These are phyloP conservation scores for Entomortierella chlamydospora DNA, from an alignment of 192 early-diverging fungal genomes.

Conservation along the genomic window DNA sequence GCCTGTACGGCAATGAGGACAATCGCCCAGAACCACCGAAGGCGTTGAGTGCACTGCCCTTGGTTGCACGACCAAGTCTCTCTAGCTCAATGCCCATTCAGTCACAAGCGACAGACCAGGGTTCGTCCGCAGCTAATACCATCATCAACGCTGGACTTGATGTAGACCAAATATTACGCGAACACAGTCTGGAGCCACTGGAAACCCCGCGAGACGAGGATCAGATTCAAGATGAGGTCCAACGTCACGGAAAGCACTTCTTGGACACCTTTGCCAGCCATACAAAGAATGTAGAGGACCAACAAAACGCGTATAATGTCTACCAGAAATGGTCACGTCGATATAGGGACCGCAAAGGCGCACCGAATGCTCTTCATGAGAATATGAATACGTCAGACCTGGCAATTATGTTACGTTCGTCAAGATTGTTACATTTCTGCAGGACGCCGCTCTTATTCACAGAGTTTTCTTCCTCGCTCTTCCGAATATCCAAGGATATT, in stretches of 20 bases:
- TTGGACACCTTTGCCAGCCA: conserved; percentile 60
- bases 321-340: conserved; percentile 68
- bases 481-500: conserved; percentile 8
- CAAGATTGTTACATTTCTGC: conserved; percentile 70
- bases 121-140: neutral
- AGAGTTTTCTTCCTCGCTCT: conserved; percentile 45
- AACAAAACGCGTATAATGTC: conserved; percentile 67
- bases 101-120: conserved; percentile 17
- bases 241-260: conserved; percentile 65
- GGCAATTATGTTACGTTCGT: conserved; percentile 63
- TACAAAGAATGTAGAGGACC: conserved; percentile 59
- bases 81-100: conserved; percentile 4
- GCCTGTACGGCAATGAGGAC: conserved; percentile 34
- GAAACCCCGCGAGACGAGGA: conserved; percentile 31
- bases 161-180: conserved; percentile 48
- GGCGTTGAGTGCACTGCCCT: conserved; percentile 14
- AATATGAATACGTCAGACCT: conserved; percentile 62
- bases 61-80: conserved; percentile 20
- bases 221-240: conserved; percentile 57
- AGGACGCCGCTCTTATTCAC: conserved; percentile 65
- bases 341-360: conserved; percentile 51
- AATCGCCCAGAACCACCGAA: conserved; percentile 23
- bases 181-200: conserved; percentile 40
- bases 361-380: conserved; percentile 47
- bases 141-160: conserved; percentile 29